Conservation (phyloP, 106 monocot species). For the Dendrobium nobile region DNA sequence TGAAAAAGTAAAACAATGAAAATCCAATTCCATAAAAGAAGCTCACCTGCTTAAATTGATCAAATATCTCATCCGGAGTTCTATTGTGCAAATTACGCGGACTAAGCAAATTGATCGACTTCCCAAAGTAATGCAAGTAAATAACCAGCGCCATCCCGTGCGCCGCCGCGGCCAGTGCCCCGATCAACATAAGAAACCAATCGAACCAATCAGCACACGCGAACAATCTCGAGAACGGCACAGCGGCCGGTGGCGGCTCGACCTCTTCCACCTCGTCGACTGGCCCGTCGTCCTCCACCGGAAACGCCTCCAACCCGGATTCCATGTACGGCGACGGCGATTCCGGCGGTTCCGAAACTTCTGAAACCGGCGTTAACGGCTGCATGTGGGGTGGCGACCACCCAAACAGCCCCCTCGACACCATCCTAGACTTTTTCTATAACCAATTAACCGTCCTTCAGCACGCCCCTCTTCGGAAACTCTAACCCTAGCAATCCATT, state of each 20-base stretch:
- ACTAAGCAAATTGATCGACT: slow-evolving; percentile 36
- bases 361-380: slow-evolving; percentile 67
- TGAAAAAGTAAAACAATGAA: background rate
- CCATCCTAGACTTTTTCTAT: background rate
- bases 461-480: background rate
- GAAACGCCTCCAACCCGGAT: slow-evolving; percentile 11
- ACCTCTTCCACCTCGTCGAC: slow-evolving; percentile 32
- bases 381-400: slow-evolving; percentile 36
- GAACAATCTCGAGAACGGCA: slow-evolving; percentile 55
- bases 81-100: background rate
- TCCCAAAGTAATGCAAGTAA: slow-evolving; percentile 57
- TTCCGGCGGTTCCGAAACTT: slow-evolving; percentile 71
- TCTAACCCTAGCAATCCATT: background rate
- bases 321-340: slow-evolving; percentile 51
- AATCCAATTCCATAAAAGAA: background rate
- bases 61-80: slow-evolving; percentile 16
- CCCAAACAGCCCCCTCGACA: slow-evolving; percentile 19
- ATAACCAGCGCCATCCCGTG: slow-evolving; percentile 52
- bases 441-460: background rate
- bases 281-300: slow-evolving; percentile 21
- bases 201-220: slow-evolving; percentile 51
- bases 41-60: slow-evolving; percentile 47
- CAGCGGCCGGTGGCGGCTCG: slow-evolving; percentile 48
- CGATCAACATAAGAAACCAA: slow-evolving; percentile 52
- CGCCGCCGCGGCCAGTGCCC: slow-evolving; percentile 49